Percentiles rank a stretch among this genome's conserved stretches.
phyloP scores from a whole-genome alignment of 495 filamentous ascomycete species.

The Neurospora cerealis region DNA sequence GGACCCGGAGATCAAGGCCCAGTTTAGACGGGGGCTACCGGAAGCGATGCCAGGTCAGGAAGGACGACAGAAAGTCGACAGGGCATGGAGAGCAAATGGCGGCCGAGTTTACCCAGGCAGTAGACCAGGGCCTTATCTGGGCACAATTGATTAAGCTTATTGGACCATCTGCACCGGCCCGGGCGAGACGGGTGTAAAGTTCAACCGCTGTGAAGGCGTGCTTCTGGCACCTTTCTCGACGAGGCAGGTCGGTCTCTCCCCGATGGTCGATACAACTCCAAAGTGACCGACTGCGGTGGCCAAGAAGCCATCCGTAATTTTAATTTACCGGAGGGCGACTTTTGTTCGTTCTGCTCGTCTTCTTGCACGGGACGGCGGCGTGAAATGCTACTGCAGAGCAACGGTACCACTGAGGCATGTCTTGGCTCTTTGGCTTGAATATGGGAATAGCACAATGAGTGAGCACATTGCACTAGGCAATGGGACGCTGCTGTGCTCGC shows the following conservation, averaged over 20 bases:
- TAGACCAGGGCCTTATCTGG: slow-evolving; percentile 10
- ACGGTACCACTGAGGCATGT: not conserved
- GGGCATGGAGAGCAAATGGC: slow-evolving; percentile 8
- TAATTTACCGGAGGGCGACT: not conserved
- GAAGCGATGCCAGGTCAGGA: not conserved
- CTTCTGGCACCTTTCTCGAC: slow-evolving; percentile 11
- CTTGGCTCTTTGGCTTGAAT: not conserved
- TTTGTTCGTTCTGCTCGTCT: not conserved
- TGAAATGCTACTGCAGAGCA: not conserved
- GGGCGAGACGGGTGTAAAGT: not conserved
- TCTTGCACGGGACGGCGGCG: not conserved
- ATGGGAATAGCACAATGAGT: not conserved
- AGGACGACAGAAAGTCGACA: not conserved
- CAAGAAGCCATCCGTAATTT: not conserved
- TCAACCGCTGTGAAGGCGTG: not conserved
- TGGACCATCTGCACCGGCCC: slow-evolving; percentile 6
- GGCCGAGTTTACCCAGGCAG: slow-evolving; percentile 22
- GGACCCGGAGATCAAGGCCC: not conserved
- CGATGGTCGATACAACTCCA: not conserved
- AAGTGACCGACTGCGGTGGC: not conserved
- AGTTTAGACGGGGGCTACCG: not conserved
- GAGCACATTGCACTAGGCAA: not conserved
- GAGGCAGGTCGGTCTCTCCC: slow-evolving; percentile 16
- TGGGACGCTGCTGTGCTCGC: not conserved
- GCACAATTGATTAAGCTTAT: slow-evolving; percentile 14